These are phyloP conservation scores for Naganishia randhawae DNA, from an alignment of 768 basidiomycete genomes.

Conservation along the genomic window DNA sequence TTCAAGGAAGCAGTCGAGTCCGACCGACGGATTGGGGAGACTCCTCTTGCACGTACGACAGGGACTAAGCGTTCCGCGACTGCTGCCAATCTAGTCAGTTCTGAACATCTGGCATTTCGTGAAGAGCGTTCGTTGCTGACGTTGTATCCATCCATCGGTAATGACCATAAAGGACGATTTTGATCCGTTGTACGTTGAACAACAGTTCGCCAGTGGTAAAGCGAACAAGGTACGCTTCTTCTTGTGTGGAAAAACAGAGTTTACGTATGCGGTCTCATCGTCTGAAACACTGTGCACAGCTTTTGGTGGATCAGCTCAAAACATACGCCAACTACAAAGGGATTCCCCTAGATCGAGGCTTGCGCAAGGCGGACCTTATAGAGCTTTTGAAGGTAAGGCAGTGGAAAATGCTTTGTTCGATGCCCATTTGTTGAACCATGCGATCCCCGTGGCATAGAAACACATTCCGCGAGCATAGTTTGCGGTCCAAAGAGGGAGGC, in stretches of 20 bases:
- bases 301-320: slow-evolving; percentile 75
- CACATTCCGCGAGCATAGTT: neutral
- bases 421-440: too few species aligned
- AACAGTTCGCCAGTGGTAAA: slow-evolving; percentile 60
- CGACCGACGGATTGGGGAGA: slow-evolving; percentile 60
- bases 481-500: too few species aligned
- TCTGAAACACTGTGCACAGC: slow-evolving; percentile 52
- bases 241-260: neutral
- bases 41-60: slow-evolving; percentile 48
- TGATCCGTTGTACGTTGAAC: slow-evolving; percentile 70
- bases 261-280: slow-evolving; percentile 19
- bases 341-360: neutral
- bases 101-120: neutral
- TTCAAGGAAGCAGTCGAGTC: slow-evolving; percentile 72
- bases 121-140: neutral
- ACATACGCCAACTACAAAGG: slow-evolving; percentile 47
- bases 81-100: neutral
- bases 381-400: slow-evolving; percentile 1
- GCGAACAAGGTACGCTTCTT: slow-evolving; percentile 61
- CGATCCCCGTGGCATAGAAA: neutral
- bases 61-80: slow-evolving; percentile 59
- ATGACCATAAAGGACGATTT: slow-evolving; percentile 57
- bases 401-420: too few species aligned
- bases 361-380: slow-evolving; percentile 7
- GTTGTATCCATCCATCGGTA: slow-evolving; percentile 5